These are phyloP conservation scores for Pleurotus cornucopiae DNA, from an alignment of 768 basidiomycete genomes.

Conservation along the genomic window DNA sequence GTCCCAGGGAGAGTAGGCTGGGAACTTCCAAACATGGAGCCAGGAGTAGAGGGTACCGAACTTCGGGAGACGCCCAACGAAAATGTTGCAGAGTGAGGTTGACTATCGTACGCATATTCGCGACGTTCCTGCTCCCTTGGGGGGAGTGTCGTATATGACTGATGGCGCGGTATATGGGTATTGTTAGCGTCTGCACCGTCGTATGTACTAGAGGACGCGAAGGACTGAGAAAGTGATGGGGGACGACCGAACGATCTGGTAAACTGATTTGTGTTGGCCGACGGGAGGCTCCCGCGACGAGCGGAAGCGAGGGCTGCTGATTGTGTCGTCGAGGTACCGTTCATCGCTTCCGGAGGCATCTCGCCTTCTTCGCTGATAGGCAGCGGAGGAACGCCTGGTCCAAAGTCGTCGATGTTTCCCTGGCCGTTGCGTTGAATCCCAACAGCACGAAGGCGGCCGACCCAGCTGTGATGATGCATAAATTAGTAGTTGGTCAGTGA, in stretches of 20 bases:
- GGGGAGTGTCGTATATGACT: not conserved
- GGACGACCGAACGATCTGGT: not conserved
- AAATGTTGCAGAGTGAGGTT: not conserved
- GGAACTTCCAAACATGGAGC: slow-evolving; percentile 19
- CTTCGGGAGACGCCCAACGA: not conserved
- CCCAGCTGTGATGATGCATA: slow-evolving; percentile 54
- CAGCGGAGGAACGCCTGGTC: slow-evolving; percentile 15
- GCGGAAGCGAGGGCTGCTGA: not conserved
- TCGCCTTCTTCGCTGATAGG: slow-evolving; percentile 4
- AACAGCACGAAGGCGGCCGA: slow-evolving; percentile 72
- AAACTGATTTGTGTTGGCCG: not conserved
- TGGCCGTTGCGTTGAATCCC: slow-evolving; percentile 58
- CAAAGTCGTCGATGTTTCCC: slow-evolving; percentile 10
- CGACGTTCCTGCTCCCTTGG: not conserved
- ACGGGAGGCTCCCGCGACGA: slow-evolving; percentile 1
- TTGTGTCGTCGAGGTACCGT: not conserved
- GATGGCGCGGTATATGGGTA: not conserved
- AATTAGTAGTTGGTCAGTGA: slow-evolving; percentile 8
- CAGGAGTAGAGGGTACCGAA: slow-evolving; percentile 1
- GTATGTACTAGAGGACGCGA: not conserved
- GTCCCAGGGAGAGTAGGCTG: slow-evolving; percentile 6
- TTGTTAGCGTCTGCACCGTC: not conserved
- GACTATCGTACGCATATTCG: not conserved
- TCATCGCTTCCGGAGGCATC: not conserved
- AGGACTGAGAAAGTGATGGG: not conserved